Conservation (phyloP, 2,329 filamentous ascomycete genomes). For the Ascochyta fabae region DNA sequence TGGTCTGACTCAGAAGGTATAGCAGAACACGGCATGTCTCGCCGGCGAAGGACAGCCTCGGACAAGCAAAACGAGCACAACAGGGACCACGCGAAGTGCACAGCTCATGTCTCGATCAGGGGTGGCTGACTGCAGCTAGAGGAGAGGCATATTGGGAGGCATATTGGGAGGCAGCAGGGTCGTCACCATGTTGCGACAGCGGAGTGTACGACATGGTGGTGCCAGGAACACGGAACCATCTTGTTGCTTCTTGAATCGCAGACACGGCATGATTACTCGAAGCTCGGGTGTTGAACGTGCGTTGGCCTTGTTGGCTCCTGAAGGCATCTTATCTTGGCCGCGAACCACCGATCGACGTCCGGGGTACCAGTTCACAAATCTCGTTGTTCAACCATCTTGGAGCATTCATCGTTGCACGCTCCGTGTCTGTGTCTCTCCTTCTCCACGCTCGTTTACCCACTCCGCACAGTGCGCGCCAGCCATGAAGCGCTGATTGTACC, state of each 20-base stretch:
- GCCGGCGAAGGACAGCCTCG: background rate
- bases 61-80: background rate
- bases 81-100: constrained; percentile 7
- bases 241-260: constrained; percentile 9
- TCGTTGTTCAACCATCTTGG: constrained; percentile 10
- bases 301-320: constrained; percentile 2
- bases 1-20: constrained; percentile 7
- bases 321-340: constrained; percentile 13
- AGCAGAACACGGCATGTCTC: background rate
- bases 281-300: constrained; percentile 14
- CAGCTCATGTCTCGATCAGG: background rate
- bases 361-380: constrained; percentile 18
- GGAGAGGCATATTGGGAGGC: background rate
- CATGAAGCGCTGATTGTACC: constrained; percentile 18
- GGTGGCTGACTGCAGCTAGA: constrained; percentile 3
- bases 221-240: constrained; percentile 21
- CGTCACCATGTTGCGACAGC: constrained; percentile 10
- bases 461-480: background rate
- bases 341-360: constrained; percentile 16
- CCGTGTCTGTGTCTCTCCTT: background rate
- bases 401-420: constrained; percentile 12
- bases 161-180: constrained; percentile 1
- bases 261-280: background rate
- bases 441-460: constrained; percentile 8
- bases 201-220: constrained; percentile 22